Evolutionary conservation across 2,329 filamentous ascomycete genomes (phyloP), one percentile per base, ranked within the genome.

Genomic region (Aspergillus intermedius): DNA sequence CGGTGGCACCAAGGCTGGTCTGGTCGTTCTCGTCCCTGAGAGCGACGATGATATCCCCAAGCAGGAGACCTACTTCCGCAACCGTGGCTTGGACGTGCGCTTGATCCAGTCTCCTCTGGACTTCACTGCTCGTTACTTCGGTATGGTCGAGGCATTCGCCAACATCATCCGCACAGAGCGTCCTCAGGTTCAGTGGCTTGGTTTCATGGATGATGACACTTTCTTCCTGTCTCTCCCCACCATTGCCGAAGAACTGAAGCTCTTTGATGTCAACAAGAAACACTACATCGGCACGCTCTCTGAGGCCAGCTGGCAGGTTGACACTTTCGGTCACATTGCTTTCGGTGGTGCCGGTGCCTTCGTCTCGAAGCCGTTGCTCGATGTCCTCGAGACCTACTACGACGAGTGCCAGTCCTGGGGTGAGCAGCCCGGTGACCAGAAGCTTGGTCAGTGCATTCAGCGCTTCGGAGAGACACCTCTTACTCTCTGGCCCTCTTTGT

Each of bases 311-410:
- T 69, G 67, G 67, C 69, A 73, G 50, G 67, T 72, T 37, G 66
- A 70, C 45, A 70, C 65, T 34, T 73, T 71, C 52, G 70, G 70
- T 23, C 64, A 69, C 54, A 70, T 72, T 49, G 70, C 66, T 35
- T 73, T 73, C 53, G 70, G 70, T 48, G 70, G 70, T 51, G 70
- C 66, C n/a, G 70, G 70, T 56, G 68, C 72, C 19, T 72, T 73
- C 42, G 63, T 73, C 13, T 73, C 70, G 9, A 65, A 61, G 49
- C 67, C 69, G 7, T 56, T 73, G 25, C 58, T 73, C 13, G 65
- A 70, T 42, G 60, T 63, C 19, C 54, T 73, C 28, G 63, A 65
- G 52, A 55, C 60, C 25, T 60, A 65, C 46, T 73, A 72, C 53
- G 68, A 71, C 35, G 66, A 68, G 50, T 73, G 70, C 53, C 68